Evolutionary conservation across 441 rosid species (phyloP).

Genomic region (Populus trichocarpa): DNA sequence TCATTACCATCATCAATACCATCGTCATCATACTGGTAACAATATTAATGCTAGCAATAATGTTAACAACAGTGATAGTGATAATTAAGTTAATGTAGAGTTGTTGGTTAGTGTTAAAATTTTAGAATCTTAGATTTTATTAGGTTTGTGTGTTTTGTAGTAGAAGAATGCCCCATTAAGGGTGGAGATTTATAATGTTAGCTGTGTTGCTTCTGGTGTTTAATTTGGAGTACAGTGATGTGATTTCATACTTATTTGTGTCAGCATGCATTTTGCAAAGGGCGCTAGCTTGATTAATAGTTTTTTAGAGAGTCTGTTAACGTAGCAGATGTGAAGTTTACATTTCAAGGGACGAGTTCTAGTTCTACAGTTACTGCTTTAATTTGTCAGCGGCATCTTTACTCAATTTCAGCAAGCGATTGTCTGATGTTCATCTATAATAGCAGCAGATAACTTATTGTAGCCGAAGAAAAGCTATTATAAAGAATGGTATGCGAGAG

Average conservation of each 20-base stretch:
- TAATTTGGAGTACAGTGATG: slow-evolving; percentile 3
- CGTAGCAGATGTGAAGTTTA: not conserved
- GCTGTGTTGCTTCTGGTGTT: not conserved
- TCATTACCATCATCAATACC: slow-evolving; percentile 19
- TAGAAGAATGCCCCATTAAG: slow-evolving; percentile 11
- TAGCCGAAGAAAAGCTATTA: not conserved
- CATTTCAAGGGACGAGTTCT: not conserved
- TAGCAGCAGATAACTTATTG: not conserved
- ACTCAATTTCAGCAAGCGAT: not conserved
- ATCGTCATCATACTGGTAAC: slow-evolving; percentile 18
- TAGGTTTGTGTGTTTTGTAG: slow-evolving; percentile 17
- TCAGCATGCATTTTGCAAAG: not conserved
- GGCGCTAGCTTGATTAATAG: not conserved
- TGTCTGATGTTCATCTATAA: not conserved
- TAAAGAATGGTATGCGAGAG: not conserved
- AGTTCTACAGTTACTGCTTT: not conserved
- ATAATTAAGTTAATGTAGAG: slow-evolving; percentile 26
- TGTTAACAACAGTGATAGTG: slow-evolving; percentile 36
- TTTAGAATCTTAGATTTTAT: slow-evolving; percentile 14
- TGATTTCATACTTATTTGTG: not conserved
- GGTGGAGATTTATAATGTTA: slow-evolving; percentile 9
- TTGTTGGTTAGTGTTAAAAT: slow-evolving; percentile 4
- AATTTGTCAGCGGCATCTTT: not conserved
- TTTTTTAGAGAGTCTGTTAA: not conserved
- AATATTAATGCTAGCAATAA: slow-evolving; percentile 11